These are phyloP conservation scores for Mitragyna speciosa DNA, from an alignment of 257 asterid species.

Conservation along the genomic window DNA sequence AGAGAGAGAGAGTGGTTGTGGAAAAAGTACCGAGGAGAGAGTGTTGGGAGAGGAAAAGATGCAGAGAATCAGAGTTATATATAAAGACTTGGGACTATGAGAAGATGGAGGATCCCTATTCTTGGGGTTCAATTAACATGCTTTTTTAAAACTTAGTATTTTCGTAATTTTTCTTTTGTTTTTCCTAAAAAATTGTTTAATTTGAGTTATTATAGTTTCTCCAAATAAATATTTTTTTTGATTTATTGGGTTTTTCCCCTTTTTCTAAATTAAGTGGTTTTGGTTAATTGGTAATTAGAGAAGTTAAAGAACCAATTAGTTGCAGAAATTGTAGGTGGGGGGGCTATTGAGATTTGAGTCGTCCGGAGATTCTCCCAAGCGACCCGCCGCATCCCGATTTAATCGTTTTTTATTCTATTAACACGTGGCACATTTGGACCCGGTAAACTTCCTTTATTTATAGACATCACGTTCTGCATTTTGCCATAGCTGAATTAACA, in stretches of 20 bases:
- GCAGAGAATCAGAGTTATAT: slow-evolving; percentile 1
- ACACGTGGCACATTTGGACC: background rate
- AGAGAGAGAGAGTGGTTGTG: background rate
- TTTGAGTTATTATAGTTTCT: background rate
- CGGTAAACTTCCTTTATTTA: background rate
- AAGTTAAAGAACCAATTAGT: background rate
- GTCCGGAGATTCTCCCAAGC: slow-evolving; percentile 5
- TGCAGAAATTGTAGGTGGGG: background rate
- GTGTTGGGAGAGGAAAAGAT: slow-evolving; percentile 1
- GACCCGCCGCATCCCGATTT: slow-evolving; percentile 16
- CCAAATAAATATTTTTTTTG: background rate
- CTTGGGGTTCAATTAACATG: slow-evolving; percentile 9
- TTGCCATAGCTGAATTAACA: no score
- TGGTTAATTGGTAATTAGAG: background rate
- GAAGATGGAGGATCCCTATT: slow-evolving; percentile 13
- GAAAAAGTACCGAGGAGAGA: background rate
- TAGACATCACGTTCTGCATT: background rate
- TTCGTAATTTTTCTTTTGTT: background rate
- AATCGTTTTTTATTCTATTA: background rate
- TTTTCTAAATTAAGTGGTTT: background rate
- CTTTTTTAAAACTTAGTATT: background rate
- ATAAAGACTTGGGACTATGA: background rate
- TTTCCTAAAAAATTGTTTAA: background rate
- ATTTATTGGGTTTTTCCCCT: background rate
- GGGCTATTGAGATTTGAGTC: background rate